These are phyloP conservation scores for Endocalyx cinctus DNA, from an alignment of 2,329 filamentous ascomycete genomes.

Conservation along the genomic window DNA sequence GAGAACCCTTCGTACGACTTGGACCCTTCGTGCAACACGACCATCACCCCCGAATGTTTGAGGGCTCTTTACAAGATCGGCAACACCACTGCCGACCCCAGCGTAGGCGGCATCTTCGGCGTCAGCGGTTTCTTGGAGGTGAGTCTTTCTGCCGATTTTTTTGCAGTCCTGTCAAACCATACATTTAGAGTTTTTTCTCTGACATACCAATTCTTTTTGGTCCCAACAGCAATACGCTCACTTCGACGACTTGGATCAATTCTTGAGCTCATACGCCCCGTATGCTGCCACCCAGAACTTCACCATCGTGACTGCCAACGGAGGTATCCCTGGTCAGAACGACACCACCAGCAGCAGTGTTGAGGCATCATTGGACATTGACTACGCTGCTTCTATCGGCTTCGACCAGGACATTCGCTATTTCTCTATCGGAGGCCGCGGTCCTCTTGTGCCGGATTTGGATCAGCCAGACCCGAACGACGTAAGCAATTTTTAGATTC, in stretches of 20 bases:
- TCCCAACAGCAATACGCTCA: conserved; percentile 28
- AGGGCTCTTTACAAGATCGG: conserved; percentile 43
- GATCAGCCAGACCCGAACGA: conserved; percentile 22
- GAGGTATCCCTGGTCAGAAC: conserved; percentile 46
- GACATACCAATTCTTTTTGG: not conserved
- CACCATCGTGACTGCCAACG: conserved; percentile 50
- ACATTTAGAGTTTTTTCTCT: not conserved
- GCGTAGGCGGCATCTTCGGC: conserved; percentile 34
- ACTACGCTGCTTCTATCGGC: conserved; percentile 49
- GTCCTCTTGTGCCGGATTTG: conserved; percentile 44
- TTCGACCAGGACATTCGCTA: conserved; percentile 46
- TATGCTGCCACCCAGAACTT: conserved; percentile 50
- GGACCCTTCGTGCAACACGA: conserved; percentile 30
- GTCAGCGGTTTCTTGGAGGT: conserved; percentile 34
- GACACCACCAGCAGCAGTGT: conserved; percentile 32
- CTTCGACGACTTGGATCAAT: conserved; percentile 35
- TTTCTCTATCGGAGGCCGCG: conserved; percentile 52
- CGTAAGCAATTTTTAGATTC: conserved; percentile 5
- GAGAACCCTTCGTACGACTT: conserved; percentile 10
- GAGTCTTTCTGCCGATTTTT: no score
- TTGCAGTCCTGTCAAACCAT: no score
- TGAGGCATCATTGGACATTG: conserved; percentile 56
- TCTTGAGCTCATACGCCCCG: conserved; percentile 48
- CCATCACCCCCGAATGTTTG: conserved; percentile 44
- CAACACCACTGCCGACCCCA: conserved; percentile 32